These are phyloP conservation scores for Diaporthe citrichinensis DNA, from an alignment of 2,329 filamentous ascomycete species.

Conservation along the genomic window DNA sequence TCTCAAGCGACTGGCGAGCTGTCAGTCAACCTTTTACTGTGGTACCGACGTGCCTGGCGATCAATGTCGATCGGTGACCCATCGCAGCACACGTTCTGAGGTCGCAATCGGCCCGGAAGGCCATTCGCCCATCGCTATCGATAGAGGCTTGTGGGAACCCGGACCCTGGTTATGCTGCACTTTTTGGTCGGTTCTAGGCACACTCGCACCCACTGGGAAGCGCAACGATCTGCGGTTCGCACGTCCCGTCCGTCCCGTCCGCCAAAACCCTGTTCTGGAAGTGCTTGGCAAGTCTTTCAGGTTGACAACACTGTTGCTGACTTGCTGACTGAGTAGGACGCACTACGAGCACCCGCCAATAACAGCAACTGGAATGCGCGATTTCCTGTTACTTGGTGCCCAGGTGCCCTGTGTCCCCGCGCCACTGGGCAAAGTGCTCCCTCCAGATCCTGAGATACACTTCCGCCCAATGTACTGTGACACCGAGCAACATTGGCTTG, in stretches of 20 bases:
- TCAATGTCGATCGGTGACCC: slow-evolving; percentile 31
- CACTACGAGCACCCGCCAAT: slow-evolving; percentile 34
- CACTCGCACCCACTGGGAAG: background rate
- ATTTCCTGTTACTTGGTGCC: slow-evolving; percentile 32
- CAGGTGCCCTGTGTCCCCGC: slow-evolving; percentile 10
- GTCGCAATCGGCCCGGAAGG: slow-evolving; percentile 25
- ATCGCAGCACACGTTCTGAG: slow-evolving; percentile 23
- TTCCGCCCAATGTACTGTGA: slow-evolving; percentile 32
- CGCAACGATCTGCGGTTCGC: slow-evolving; percentile 4
- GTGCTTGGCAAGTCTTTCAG: slow-evolving; percentile 22
- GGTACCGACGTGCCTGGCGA: slow-evolving; percentile 36
- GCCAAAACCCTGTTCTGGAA: slow-evolving; percentile 27
- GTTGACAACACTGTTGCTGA: slow-evolving; percentile 11
- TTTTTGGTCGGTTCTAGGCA: slow-evolving; percentile 2
- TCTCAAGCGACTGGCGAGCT: slow-evolving; percentile 5
- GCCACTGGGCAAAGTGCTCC: slow-evolving; percentile 23
- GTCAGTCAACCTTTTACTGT: slow-evolving; percentile 30
- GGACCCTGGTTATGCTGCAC: slow-evolving; percentile 4
- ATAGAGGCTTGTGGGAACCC: slow-evolving; percentile 31
- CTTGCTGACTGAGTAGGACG: slow-evolving; percentile 19
- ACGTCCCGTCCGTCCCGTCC: slow-evolving; percentile 23
- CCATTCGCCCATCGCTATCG: slow-evolving; percentile 35
- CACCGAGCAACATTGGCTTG: slow-evolving; percentile 16
- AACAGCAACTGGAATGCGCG: slow-evolving; percentile 33
- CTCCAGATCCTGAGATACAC: slow-evolving; percentile 5